Percentiles rank a stretch among this genome's conserved stretches.
Conservation (phyloP, 116 monocot genomes). For the Posidonia oceanica region DNA sequence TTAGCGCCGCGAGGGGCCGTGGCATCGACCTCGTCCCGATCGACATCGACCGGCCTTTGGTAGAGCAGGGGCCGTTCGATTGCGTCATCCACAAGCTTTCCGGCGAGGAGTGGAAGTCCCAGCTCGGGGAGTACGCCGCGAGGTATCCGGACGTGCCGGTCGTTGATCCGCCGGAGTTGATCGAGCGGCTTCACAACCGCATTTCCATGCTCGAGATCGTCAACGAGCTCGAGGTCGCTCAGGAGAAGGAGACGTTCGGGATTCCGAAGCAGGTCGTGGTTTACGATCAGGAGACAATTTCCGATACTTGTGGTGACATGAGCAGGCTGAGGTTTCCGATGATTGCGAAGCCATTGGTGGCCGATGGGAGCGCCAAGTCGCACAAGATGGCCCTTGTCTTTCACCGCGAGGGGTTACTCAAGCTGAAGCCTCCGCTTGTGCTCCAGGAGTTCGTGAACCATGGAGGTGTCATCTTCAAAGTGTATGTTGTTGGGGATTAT, state of each 20-base stretch:
- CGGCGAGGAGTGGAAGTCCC: conserved; percentile 37
- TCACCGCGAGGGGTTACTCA: conserved; percentile 30
- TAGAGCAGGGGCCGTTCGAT: conserved; percentile 55
- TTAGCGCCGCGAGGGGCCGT: conserved; percentile 22
- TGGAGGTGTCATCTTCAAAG: conserved; percentile 89
- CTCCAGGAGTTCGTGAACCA: conserved; percentile 92
- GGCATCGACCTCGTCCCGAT: conserved; percentile 58
- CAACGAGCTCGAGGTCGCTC: conserved; percentile 32
- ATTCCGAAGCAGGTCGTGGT: conserved; percentile 58
- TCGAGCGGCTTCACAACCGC: conserved; percentile 62
- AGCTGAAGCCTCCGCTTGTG: conserved; percentile 63
- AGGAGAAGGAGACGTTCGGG: conserved; percentile 25
- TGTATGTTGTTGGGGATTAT: conserved; percentile 72
- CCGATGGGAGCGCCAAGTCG: conserved; percentile 64
- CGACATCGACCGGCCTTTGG: conserved; percentile 29
- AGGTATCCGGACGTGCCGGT: conserved; percentile 33
- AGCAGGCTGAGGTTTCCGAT: conserved; percentile 45
- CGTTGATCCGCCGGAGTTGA: conserved; percentile 47
- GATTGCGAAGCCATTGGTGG: conserved; percentile 77
- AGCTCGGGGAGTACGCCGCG: conserved; percentile 32
- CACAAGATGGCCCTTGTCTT: conserved; percentile 82
- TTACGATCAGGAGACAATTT: conserved; percentile 30
- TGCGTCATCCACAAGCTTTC: conserved; percentile 65
- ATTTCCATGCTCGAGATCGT: conserved; percentile 80
- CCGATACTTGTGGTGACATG: conserved; percentile 22